These are phyloP conservation scores for Cryptococcus amylolentus DNA, from an alignment of 1,284 basidiomycete species.

Conservation along the genomic window DNA sequence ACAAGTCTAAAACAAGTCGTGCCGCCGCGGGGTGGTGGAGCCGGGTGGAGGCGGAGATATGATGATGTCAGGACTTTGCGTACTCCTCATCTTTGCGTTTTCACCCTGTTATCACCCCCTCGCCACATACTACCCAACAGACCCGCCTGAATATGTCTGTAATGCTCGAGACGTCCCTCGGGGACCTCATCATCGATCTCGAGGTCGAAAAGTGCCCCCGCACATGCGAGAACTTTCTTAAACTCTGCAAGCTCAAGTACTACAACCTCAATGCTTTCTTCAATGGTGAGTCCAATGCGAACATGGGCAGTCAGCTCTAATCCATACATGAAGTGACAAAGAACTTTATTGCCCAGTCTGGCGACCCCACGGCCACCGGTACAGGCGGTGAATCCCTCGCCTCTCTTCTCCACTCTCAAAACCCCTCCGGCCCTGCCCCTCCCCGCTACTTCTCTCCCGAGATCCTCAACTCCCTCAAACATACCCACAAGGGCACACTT, in stretches of 20 bases:
- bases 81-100: too few species aligned
- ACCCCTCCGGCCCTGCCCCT: constrained; percentile 43
- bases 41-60: not conserved
- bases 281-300: constrained; percentile 63
- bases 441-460: constrained; percentile 86
- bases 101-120: not conserved
- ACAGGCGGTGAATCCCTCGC: constrained; percentile 84
- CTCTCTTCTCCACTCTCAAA: constrained; percentile 60
- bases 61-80: too few species aligned
- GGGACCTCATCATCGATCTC: constrained; percentile 93
- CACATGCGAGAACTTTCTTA: constrained; percentile 92
- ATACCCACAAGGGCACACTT: constrained; percentile 79
- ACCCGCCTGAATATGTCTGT: constrained; percentile 68
- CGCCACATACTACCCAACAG: not conserved
- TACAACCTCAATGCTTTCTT: constrained; percentile 96
- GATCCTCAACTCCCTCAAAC: constrained; percentile 69
- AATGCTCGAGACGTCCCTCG: constrained; percentile 90
- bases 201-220: constrained; percentile 86
- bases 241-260: constrained; percentile 93
- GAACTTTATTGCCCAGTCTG: constrained; percentile 91
- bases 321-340: constrained; percentile 67
- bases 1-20: too few species aligned
- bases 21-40: too few species aligned
- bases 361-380: constrained; percentile 92
- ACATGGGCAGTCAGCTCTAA: not conserved